These are phyloP conservation scores for Erodium maritimum DNA, from an alignment of 345 rosid species.

Conservation along the genomic window DNA sequence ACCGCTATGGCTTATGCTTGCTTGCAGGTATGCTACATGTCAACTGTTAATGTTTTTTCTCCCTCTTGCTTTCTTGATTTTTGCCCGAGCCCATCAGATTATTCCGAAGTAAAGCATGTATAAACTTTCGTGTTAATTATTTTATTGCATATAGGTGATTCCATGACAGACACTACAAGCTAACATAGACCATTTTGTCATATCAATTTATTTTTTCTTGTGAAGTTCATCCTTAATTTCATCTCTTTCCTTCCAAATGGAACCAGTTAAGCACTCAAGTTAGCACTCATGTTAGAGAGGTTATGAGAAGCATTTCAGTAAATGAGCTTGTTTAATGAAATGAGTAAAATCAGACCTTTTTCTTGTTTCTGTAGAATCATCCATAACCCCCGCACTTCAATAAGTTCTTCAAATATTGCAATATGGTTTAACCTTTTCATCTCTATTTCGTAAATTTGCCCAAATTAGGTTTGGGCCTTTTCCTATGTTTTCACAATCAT, in stretches of 20 bases:
- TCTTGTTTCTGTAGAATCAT: no score
- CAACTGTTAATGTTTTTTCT: not conserved
- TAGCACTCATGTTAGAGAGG: no score
- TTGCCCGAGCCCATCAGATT: not conserved
- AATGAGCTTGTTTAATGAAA: no score
- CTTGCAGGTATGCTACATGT: slow-evolving; percentile 52
- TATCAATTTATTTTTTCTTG: not conserved
- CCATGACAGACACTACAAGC: not conserved
- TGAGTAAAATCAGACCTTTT: no score
- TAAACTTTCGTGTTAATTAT: not conserved
- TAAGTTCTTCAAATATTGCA: not conserved
- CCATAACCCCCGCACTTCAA: not conserved
- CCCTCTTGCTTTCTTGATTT: not conserved
- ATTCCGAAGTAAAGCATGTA: not conserved
- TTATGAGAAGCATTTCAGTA: no score
- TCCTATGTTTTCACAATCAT: no score
- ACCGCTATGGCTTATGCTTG: slow-evolving; percentile 90
- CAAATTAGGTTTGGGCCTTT: no score
- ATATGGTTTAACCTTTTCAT: not conserved
- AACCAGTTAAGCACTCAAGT: no score
- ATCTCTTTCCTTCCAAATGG: not conserved
- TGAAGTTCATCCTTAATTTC: not conserved
- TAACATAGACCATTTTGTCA: not conserved
- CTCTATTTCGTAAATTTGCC: not conserved
- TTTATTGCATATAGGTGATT: not conserved